phyloP scores from a whole-genome alignment of 75 land plant species.

The Azolla pinnata region DNA sequence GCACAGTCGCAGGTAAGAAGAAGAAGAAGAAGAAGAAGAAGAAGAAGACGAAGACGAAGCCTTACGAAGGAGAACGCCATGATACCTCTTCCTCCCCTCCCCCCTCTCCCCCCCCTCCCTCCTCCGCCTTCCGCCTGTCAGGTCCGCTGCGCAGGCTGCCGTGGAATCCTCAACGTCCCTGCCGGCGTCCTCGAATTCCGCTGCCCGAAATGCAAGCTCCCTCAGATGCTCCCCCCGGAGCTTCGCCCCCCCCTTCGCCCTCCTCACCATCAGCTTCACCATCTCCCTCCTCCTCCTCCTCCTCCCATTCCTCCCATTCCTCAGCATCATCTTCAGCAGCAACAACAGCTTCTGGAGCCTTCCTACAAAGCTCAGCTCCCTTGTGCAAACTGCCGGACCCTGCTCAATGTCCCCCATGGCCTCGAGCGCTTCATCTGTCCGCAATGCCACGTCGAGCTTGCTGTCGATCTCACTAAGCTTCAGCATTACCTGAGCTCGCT shows the following conservation, averaged over 20 bases:
- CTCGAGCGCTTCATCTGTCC: slow-evolving; percentile 71
- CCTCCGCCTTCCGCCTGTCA: slow-evolving; percentile 34
- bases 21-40: too few species aligned
- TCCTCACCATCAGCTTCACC: not conserved
- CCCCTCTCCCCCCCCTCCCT: slow-evolving; percentile 10
- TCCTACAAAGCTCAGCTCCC: slow-evolving; percentile 94
- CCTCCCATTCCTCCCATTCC: slow-evolving; percentile 2
- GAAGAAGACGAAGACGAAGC: too few species aligned
- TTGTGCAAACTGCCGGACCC: slow-evolving; percentile 70
- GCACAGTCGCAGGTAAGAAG: too few species aligned
- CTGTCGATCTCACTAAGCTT: slow-evolving; percentile 59
- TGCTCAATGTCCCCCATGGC: slow-evolving; percentile 85
- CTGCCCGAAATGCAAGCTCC: slow-evolving; percentile 74
- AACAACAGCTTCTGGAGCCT: slow-evolving; percentile 62
- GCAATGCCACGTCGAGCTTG: slow-evolving; percentile 72
- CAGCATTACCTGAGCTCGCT: slow-evolving; percentile 27
- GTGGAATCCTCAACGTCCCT: slow-evolving; percentile 49
- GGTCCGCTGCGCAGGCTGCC: slow-evolving; percentile 90
- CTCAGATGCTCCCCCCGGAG: slow-evolving; percentile 88
- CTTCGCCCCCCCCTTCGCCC: slow-evolving; percentile 6
- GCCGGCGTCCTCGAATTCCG: slow-evolving; percentile 65
- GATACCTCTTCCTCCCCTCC: too few species aligned
- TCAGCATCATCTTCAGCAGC: too few species aligned
- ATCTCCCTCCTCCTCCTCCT: too few species aligned
- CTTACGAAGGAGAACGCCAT: too few species aligned